phyloP scores from a whole-genome alignment of 177 flowering plant species.

The Vitis hybrid region DNA sequence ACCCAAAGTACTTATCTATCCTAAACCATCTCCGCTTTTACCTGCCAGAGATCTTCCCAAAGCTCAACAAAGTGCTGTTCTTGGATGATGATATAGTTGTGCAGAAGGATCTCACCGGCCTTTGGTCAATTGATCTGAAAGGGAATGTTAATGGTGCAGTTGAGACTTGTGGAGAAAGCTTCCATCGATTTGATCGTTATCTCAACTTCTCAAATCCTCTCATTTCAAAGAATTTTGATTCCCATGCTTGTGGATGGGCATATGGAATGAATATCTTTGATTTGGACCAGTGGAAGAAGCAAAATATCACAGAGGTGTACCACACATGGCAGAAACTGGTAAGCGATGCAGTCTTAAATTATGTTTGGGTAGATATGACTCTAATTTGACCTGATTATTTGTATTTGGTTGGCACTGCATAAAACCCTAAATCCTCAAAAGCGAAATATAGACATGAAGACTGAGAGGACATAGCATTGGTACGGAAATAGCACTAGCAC shows the following conservation, averaged over 20 bases:
- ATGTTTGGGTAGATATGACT: neutral
- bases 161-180: constrained; percentile 89
- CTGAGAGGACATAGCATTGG: too few species aligned
- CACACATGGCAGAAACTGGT: constrained; percentile 95
- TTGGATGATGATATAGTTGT: constrained; percentile 95
- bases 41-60: constrained; percentile 88
- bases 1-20: constrained; percentile 93
- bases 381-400: neutral
- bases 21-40: constrained; percentile 94
- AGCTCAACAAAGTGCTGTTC: constrained; percentile 83
- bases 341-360: constrained; percentile 16
- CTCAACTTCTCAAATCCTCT: constrained; percentile 92
- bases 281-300: constrained; percentile 82
- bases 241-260: constrained; percentile 98
- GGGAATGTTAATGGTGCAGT: constrained; percentile 97
- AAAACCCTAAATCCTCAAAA: neutral
- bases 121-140: constrained; percentile 79
- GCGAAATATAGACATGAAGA: neutral
- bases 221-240: constrained; percentile 79
- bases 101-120: constrained; percentile 76
- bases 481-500: too few species aligned
- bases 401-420: neutral
- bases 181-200: constrained; percentile 88
- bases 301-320: constrained; percentile 80
- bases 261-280: constrained; percentile 98